Percentiles rank a stretch among this genome's conserved stretches.
phyloP scores from a whole-genome alignment of 2,329 filamentous ascomycete species.

The Rhynchosporium secalis region DNA sequence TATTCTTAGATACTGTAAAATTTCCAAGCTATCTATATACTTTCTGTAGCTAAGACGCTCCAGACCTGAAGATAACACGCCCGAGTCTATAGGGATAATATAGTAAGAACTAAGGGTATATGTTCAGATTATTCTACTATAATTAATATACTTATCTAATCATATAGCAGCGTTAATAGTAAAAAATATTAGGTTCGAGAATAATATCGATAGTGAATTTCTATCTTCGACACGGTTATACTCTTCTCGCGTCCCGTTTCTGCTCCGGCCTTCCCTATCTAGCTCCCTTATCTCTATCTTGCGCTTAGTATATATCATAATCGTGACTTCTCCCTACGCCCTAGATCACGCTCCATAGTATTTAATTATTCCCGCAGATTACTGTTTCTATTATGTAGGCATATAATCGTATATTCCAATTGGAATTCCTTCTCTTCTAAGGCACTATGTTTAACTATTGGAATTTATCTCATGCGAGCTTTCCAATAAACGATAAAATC shows the following conservation, averaged over 20 bases:
- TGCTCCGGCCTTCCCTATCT: conserved; percentile 8
- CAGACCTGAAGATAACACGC: too few species aligned
- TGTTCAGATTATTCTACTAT: background rate
- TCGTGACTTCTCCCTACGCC: conserved; percentile 7
- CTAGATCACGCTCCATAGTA: background rate
- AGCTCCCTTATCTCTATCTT: background rate
- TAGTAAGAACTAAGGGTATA: background rate
- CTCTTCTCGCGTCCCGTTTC: background rate
- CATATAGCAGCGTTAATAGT: background rate
- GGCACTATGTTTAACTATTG: conserved; percentile 6
- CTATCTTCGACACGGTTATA: background rate
- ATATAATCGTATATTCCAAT: background rate
- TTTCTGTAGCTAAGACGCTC: too few species aligned
- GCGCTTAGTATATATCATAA: background rate
- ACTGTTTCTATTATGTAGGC: background rate
- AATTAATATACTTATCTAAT: background rate
- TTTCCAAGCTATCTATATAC: too few species aligned
- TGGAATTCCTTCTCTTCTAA: conserved; percentile 8
- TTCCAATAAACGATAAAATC: conserved; percentile 7
- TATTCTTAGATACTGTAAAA: too few species aligned
- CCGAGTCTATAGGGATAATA: background rate
- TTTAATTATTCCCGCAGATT: conserved; percentile 1
- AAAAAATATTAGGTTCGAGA: background rate
- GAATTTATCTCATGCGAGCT: conserved; percentile 1
- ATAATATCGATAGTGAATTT: background rate